A percentile compares a stretch with the other conserved stretches of the same genome.
phyloP scores from a whole-genome alignment of 176 grass and related monocot species.

The Musa schizocarpa region DNA sequence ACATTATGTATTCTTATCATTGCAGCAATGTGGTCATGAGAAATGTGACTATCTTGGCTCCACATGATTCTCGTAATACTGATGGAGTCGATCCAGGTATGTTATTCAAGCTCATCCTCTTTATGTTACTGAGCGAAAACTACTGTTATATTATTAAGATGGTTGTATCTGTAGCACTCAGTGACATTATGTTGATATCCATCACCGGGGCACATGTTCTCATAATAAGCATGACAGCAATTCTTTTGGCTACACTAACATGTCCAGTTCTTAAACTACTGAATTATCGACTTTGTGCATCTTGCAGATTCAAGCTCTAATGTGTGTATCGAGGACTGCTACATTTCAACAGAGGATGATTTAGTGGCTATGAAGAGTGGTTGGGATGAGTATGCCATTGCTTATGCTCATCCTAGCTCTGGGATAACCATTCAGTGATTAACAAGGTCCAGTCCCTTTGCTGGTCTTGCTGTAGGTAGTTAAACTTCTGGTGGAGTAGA shows the following conservation, averaged over 20 bases:
- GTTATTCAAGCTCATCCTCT: not conserved
- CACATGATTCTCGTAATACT: constrained; percentile 83
- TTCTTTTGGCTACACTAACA: not conserved
- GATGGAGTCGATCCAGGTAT: constrained; percentile 92
- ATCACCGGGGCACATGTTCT: not conserved
- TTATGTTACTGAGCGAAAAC: not conserved
- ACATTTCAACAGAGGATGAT: constrained; percentile 87
- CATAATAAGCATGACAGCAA: not conserved
- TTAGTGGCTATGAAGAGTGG: constrained; percentile 76
- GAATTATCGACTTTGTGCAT: not conserved
- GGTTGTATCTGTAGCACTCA: not conserved
- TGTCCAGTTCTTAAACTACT: not conserved
- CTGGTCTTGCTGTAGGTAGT: constrained; percentile 61
- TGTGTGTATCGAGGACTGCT: constrained; percentile 83
- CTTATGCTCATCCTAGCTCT: constrained; percentile 56
- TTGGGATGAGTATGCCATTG: constrained; percentile 90
- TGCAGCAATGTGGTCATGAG: constrained; percentile 84
- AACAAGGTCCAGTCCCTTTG: constrained; percentile 60
- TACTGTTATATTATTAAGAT: not conserved
- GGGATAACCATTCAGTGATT: constrained; percentile 61
- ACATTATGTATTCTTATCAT: constrained; percentile 20
- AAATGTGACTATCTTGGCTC: constrained; percentile 78
- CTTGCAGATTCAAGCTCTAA: constrained; percentile 79
- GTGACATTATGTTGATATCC: not conserved
- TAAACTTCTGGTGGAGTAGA: constrained; percentile 75